A percentile compares a stretch with the other conserved stretches of the same genome.
Evolutionary conservation across 345 rosid species (phyloP).

Genomic region (Rhizophora mangle): DNA sequence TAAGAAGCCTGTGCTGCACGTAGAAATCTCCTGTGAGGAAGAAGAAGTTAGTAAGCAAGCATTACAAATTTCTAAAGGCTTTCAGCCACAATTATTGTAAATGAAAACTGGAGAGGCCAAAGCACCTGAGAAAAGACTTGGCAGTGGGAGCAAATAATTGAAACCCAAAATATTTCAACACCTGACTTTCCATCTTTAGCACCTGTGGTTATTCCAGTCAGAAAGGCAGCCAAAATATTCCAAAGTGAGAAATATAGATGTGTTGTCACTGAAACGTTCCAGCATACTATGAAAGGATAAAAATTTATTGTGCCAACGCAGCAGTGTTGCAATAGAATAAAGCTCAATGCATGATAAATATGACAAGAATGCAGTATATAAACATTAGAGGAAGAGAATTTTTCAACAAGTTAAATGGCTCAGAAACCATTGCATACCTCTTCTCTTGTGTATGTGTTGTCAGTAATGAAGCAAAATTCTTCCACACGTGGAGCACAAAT

Average conservation of each 20-base stretch:
- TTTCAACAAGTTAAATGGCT: neutral
- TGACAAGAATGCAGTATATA: too few species aligned
- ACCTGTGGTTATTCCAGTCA: constrained; percentile 45
- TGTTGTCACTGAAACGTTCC: too few species aligned
- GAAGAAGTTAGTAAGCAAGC: neutral
- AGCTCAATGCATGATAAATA: too few species aligned
- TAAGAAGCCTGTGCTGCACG: constrained; percentile 82
- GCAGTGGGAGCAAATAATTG: constrained; percentile 67
- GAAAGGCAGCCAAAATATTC: constrained; percentile 5
- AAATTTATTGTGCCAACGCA: too few species aligned
- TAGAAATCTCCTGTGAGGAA: constrained; percentile 66
- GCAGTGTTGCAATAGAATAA: too few species aligned
- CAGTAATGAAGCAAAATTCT: constrained; percentile 89
- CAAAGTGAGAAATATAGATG: neutral
- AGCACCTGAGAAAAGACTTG: constrained; percentile 83
- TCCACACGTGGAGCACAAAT: constrained; percentile 76
- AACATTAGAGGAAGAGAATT: too few species aligned
- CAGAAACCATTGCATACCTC: constrained; percentile 42
- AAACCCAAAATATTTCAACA: constrained; percentile 66
- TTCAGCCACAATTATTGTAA: too few species aligned
- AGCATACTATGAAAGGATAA: too few species aligned
- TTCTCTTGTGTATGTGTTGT: constrained; percentile 72
- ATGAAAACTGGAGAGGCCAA: too few species aligned
- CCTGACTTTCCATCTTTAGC: constrained; percentile 61
- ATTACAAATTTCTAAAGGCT: too few species aligned